phyloP scores from a whole-genome alignment of 805 yeast species.

The Isabelozyma pseudorhagii region DNA sequence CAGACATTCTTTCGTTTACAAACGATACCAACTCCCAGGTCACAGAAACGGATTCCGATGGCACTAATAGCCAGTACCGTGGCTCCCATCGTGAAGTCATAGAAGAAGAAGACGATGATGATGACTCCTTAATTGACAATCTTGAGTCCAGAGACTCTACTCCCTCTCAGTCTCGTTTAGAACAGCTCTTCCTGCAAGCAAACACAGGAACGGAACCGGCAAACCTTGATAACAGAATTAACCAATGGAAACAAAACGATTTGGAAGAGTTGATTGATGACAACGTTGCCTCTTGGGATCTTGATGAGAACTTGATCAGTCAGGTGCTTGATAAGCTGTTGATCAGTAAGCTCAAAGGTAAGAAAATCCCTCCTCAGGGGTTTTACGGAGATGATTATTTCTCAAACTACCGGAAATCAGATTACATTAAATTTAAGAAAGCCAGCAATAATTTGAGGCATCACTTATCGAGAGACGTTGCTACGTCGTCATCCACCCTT shows the following conservation, averaged over 20 bases:
- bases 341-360: neutral
- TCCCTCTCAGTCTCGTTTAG: constrained; percentile 4
- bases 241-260: constrained; percentile 5
- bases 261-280: constrained; percentile 23
- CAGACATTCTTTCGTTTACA: constrained; percentile 26
- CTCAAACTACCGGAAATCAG: constrained; percentile 2
- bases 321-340: neutral
- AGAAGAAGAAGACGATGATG: constrained; percentile 5
- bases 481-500: neutral
- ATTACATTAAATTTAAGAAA: constrained; percentile 4
- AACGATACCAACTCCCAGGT: constrained; percentile 11
- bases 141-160: constrained; percentile 1
- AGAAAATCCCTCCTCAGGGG: neutral
- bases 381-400: constrained; percentile 7
- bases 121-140: constrained; percentile 8
- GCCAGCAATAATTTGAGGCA: constrained; percentile 2
- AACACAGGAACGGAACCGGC: constrained; percentile 3
- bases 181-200: constrained; percentile 1
- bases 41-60: constrained; percentile 1
- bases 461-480: constrained; percentile 2
- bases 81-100: constrained; percentile 1
- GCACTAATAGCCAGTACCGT: neutral
- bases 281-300: constrained; percentile 35
- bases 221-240: constrained; percentile 9
- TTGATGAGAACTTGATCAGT: constrained; percentile 18